These are phyloP conservation scores for Diversispora epigaea DNA, from an alignment of 192 early-diverging fungal genomes.

Conservation along the genomic window DNA sequence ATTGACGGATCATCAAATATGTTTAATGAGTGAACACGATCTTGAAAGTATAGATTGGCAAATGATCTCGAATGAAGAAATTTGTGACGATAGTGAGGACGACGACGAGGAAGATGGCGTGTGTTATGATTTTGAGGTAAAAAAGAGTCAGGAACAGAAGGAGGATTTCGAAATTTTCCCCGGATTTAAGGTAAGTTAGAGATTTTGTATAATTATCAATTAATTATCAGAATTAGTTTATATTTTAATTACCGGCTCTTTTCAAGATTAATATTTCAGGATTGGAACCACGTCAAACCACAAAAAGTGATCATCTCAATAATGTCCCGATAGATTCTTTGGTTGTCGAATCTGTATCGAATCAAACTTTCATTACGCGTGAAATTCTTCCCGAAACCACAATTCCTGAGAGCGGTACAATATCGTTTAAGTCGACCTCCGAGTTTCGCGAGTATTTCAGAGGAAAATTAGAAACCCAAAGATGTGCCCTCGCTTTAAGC, in stretches of 20 bases:
- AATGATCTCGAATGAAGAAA: background rate
- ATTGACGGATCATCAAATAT: slow-evolving; percentile 28
- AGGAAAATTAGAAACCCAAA: slow-evolving; percentile 18
- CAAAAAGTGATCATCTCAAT: background rate
- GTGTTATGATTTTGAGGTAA: slow-evolving; percentile 22
- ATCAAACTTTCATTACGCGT: slow-evolving; percentile 18
- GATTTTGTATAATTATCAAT: background rate
- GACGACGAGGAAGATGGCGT: background rate
- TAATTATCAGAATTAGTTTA: background rate
- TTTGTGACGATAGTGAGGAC: background rate
- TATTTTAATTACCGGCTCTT: background rate
- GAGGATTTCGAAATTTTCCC: slow-evolving; percentile 15
- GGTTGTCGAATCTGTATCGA: slow-evolving; percentile 11
- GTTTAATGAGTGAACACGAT: slow-evolving; percentile 15
- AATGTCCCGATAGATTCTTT: background rate
- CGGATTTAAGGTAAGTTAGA: slow-evolving; percentile 16
- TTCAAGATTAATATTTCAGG: background rate
- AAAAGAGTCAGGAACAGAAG: slow-evolving; percentile 25
- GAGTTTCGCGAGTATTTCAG: slow-evolving; percentile 22
- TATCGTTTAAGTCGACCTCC: background rate
- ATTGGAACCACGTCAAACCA: too few relatives aligned
- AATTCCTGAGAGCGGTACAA: background rate
- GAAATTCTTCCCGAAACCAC: background rate
- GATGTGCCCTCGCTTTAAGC: background rate
- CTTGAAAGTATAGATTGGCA: slow-evolving; percentile 21